phyloP scores from a whole-genome alignment of 2,329 filamentous ascomycete genomes.

The Biscogniauxia mediterranea region DNA sequence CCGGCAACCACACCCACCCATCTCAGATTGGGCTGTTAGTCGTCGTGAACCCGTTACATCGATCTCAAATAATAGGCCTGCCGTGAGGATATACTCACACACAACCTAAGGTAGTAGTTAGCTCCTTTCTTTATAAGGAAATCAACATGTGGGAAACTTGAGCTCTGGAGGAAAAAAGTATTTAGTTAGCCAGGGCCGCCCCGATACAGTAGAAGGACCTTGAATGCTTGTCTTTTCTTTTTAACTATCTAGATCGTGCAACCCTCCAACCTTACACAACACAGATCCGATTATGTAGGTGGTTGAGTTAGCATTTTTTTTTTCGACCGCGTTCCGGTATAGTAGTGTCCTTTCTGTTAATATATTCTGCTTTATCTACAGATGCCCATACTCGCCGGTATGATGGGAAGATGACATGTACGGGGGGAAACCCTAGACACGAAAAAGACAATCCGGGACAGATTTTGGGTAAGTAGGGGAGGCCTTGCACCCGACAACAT shows the following conservation, averaged over 20 bases:
- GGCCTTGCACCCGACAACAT: too few relatives aligned
- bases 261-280: not conserved
- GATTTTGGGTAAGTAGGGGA: too few relatives aligned
- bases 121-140: not conserved
- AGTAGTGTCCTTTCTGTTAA: not conserved
- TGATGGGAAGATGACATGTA: not conserved
- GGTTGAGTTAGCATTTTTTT: not conserved
- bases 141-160: not conserved
- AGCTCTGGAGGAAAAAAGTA: not conserved
- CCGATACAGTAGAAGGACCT: not conserved
- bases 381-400: not conserved
- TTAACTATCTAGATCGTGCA: not conserved
- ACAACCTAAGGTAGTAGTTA: not conserved
- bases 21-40: not conserved
- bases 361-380: not conserved
- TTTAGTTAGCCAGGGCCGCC: not conserved
- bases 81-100: not conserved
- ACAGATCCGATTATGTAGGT: not conserved
- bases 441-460: too few relatives aligned
- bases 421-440: too few relatives aligned
- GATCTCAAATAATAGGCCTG: not conserved
- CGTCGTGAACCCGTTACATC: not conserved
- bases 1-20: conserved; percentile 13
- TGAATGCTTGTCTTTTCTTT: not conserved
- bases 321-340: not conserved